phyloP scores from a whole-genome alignment of 176 grass and related monocot species.

The Oryza coarctata region DNA sequence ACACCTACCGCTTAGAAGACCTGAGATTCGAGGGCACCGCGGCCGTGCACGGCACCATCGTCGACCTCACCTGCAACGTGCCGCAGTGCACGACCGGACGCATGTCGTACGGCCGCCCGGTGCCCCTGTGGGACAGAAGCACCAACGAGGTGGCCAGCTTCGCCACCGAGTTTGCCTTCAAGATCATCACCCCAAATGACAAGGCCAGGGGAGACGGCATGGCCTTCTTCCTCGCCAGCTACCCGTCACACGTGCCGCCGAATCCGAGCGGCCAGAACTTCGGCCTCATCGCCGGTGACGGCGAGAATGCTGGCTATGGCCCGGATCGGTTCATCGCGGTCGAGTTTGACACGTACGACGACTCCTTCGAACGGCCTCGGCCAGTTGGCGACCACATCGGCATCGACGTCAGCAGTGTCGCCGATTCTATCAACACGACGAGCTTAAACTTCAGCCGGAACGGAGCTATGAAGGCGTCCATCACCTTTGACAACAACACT shows the following conservation, averaged over 20 bases:
- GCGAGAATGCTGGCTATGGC: no score
- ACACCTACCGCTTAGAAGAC: not conserved
- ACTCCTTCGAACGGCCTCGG: not conserved
- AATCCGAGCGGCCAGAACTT: not conserved
- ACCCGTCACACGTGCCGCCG: not conserved
- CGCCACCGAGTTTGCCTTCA: not conserved
- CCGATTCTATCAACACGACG: no score
- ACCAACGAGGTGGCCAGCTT: not conserved
- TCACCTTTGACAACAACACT: no score
- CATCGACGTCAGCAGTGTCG: not conserved
- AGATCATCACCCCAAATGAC: not conserved
- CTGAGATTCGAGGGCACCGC: not conserved
- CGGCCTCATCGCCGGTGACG: not conserved
- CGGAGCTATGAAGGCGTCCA: no score
- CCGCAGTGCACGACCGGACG: not conserved
- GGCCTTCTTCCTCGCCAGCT: slow-evolving; percentile 7
- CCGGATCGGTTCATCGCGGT: not conserved
- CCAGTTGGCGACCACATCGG: not conserved
- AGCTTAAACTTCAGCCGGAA: no score
- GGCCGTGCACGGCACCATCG: not conserved
- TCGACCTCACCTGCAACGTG: not conserved
- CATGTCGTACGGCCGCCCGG: not conserved
- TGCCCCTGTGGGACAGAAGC: not conserved
- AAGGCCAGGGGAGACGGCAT: not conserved
- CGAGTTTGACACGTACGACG: not conserved